phyloP scores from a whole-genome alignment of 257 asterid species.

The Jacaranda mimosifolia region DNA sequence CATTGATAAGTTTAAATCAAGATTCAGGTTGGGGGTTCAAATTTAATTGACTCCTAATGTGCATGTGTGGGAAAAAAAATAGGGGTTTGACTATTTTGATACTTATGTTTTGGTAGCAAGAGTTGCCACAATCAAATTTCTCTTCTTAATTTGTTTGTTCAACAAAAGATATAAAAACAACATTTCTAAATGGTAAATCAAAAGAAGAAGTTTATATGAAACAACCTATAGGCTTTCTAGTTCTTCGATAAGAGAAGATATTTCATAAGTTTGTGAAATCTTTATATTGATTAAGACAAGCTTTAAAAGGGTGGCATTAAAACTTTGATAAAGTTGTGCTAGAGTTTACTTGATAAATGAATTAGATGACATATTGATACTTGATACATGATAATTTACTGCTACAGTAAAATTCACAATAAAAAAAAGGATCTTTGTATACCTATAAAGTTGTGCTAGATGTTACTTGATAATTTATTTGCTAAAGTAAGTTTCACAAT shows the following conservation, averaged over 20 bases:
- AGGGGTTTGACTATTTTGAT: background rate
- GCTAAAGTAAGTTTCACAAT: too few species aligned
- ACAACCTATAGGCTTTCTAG: background rate
- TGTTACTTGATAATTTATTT: too few species aligned
- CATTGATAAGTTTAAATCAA: background rate
- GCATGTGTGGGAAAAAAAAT: too few species aligned
- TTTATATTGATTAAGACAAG: background rate
- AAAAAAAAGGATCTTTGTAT: too few species aligned
- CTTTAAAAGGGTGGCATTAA: background rate
- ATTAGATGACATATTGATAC: too few species aligned
- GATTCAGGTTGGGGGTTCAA: background rate
- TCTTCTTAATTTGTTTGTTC: too few species aligned
- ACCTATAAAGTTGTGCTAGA: too few species aligned
- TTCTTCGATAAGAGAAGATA: background rate
- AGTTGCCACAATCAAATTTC: background rate
- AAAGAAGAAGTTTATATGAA: background rate
- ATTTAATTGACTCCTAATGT: too few species aligned
- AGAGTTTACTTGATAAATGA: too few species aligned
- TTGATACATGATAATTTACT: too few species aligned
- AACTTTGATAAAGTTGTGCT: background rate
- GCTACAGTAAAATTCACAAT: too few species aligned
- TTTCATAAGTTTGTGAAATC: background rate
- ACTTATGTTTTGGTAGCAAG: background rate
- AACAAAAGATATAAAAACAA: background rate
- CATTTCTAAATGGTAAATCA: background rate